phyloP scores from a whole-genome alignment of 2,329 filamentous ascomycete genomes.

The Xylaria sp. region DNA sequence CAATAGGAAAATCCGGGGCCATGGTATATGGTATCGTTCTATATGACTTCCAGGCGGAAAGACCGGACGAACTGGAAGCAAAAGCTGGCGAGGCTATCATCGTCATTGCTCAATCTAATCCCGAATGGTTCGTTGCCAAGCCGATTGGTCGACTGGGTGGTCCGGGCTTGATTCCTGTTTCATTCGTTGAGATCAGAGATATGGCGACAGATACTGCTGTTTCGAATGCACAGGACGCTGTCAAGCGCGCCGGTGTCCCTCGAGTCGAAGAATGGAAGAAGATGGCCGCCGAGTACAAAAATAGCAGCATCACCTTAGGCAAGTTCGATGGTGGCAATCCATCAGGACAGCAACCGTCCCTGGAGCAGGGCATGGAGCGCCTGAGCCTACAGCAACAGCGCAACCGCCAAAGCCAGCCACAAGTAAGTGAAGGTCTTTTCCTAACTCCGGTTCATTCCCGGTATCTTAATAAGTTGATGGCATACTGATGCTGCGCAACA shows the following conservation, averaged over 20 bases:
- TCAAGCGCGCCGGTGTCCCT: constrained; percentile 82
- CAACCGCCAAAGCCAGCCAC: constrained; percentile 44
- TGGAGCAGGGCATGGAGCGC: constrained; percentile 69
- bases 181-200: constrained; percentile 92
- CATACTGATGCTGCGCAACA: constrained; percentile 17
- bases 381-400: constrained; percentile 63
- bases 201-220: constrained; percentile 84
- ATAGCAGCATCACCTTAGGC: constrained; percentile 93
- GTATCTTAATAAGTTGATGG: constrained; percentile 18
- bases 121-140: constrained; percentile 98
- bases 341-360: constrained; percentile 37
- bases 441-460: not conserved
- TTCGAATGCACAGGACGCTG: constrained; percentile 74
- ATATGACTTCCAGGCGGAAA: constrained; percentile 92
- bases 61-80: constrained; percentile 92
- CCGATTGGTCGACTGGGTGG: constrained; percentile 97
- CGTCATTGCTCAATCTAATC: constrained; percentile 95
- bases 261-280: constrained; percentile 99
- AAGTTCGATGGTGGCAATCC: constrained; percentile 65
- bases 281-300: constrained; percentile 98
- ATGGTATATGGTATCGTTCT: constrained; percentile 97
- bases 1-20: constrained; percentile 56
- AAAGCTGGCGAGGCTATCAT: constrained; percentile 96
- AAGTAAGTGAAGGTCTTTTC: constrained; percentile 27
- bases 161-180: constrained; percentile 90